Evolutionary conservation across 768 basidiomycete genomes (phyloP).

Genomic region (Boletellus sp.): DNA sequence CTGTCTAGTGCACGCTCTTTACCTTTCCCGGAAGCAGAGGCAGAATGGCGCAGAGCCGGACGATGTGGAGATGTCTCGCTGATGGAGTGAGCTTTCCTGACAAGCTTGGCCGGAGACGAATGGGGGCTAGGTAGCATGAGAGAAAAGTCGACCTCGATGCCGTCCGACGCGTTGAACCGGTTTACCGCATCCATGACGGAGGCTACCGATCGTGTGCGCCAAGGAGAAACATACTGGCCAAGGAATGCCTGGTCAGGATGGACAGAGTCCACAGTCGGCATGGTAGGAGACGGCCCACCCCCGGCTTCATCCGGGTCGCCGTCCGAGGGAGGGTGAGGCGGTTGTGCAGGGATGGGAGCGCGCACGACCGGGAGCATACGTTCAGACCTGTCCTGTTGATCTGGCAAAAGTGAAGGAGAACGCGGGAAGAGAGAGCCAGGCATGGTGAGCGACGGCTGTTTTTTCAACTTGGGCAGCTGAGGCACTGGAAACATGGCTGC

Average conservation of each 20-base stretch:
- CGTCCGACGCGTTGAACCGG: slow-evolving; percentile 42
- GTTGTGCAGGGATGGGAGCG: neutral
- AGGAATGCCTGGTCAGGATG: slow-evolving; percentile 4
- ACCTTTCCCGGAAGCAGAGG: slow-evolving; percentile 35
- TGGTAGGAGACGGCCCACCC: slow-evolving; percentile 16
- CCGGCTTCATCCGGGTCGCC: slow-evolving; percentile 1
- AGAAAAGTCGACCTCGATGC: slow-evolving; percentile 47
- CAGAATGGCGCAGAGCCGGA: neutral
- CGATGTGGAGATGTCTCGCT: slow-evolving; percentile 13
- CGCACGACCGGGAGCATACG: neutral
- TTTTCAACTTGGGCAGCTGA: slow-evolving; percentile 31
- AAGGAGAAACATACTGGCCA: slow-evolving; percentile 25
- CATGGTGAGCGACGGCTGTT: slow-evolving; percentile 56
- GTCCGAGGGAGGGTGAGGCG: neutral
- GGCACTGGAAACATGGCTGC: slow-evolving; percentile 19
- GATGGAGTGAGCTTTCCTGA: slow-evolving; percentile 24
- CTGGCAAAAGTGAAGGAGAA: slow-evolving; percentile 61
- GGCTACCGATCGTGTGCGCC: slow-evolving; percentile 33
- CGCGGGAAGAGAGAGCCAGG: slow-evolving; percentile 76
- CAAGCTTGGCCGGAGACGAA: slow-evolving; percentile 29
- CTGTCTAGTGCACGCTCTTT: slow-evolving; percentile 41
- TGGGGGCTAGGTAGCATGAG: slow-evolving; percentile 47
- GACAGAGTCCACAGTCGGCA: neutral
- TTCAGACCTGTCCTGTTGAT: slow-evolving; percentile 14
- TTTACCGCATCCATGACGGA: slow-evolving; percentile 50